phyloP scores from a whole-genome alignment of 176 grass and related monocot species.

The Oryza coarctata region DNA sequence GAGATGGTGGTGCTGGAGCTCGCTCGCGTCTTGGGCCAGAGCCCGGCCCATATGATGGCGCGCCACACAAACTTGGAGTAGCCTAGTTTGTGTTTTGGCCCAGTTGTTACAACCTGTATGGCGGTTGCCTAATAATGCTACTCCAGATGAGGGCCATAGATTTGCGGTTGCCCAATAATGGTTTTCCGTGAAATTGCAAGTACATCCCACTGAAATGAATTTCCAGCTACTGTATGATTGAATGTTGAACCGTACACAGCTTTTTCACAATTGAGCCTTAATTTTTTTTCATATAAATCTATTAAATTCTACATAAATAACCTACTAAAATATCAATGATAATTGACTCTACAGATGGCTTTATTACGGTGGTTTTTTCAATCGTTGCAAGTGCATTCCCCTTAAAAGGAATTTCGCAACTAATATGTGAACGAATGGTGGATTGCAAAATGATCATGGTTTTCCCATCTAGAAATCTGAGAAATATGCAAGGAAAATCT shows the following conservation, averaged over 20 bases:
- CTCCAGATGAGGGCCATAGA: too few species aligned
- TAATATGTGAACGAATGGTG: background rate
- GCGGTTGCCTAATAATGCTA: too few species aligned
- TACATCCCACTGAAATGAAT: background rate
- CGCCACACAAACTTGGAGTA: conserved; percentile 75
- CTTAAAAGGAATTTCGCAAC: background rate
- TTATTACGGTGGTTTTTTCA: background rate
- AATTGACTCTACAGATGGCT: too few species aligned
- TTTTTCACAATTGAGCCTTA: too few species aligned
- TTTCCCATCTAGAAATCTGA: background rate
- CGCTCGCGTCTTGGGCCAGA: conserved; percentile 48
- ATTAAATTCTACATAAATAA: too few species aligned
- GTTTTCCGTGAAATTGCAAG: background rate
- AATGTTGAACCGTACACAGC: too few species aligned
- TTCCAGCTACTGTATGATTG: background rate
- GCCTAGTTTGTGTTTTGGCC: background rate
- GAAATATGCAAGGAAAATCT: background rate
- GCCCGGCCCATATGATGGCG: conserved; percentile 52
- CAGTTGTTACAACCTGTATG: background rate
- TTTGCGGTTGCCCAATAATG: background rate
- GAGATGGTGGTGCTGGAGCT: conserved; percentile 84
- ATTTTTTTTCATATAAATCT: too few species aligned
- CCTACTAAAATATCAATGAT: too few species aligned
- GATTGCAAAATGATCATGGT: background rate
- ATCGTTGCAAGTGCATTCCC: background rate